These are phyloP conservation scores for Fraxinus angustifolia DNA, from an alignment of 305 asterid species.

Conservation along the genomic window DNA sequence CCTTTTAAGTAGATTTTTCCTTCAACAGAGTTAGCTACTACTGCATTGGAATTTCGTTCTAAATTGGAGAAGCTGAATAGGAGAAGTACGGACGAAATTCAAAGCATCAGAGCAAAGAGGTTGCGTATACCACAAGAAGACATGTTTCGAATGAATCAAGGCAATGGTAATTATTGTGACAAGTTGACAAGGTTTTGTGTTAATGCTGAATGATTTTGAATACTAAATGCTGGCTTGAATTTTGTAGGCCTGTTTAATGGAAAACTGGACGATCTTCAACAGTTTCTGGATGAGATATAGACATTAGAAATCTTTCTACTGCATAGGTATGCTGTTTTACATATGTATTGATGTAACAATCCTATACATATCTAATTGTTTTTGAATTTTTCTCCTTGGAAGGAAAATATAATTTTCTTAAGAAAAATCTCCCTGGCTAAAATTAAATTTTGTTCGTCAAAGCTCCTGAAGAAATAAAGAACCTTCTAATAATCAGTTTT, in stretches of 20 bases:
- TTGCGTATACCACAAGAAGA: constrained; percentile 26
- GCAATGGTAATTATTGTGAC: constrained; percentile 32
- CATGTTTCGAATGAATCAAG: constrained; percentile 22
- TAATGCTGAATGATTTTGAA: background rate
- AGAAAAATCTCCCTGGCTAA: background rate
- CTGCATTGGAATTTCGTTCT: constrained; percentile 50
- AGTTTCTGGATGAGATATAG: constrained; percentile 42
- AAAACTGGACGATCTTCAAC: constrained; percentile 48
- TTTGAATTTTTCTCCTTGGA: background rate
- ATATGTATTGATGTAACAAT: background rate
- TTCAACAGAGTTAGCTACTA: constrained; percentile 47
- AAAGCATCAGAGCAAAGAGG: constrained; percentile 29
- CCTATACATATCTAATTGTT: background rate
- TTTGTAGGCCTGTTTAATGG: constrained; percentile 48
- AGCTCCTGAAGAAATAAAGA: background rate
- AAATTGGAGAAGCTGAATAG: constrained; percentile 49
- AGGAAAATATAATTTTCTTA: background rate
- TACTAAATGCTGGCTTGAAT: constrained; percentile 25
- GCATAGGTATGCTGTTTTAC: background rate
- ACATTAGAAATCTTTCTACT: background rate
- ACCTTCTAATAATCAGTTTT: background rate
- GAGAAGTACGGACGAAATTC: constrained; percentile 38
- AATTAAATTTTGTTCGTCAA: background rate
- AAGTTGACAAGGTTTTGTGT: constrained; percentile 1
- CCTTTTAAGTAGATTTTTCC: background rate